Evolutionary conservation across 345 rosid species (phyloP).

Genomic region (Reutealis trisperma): DNA sequence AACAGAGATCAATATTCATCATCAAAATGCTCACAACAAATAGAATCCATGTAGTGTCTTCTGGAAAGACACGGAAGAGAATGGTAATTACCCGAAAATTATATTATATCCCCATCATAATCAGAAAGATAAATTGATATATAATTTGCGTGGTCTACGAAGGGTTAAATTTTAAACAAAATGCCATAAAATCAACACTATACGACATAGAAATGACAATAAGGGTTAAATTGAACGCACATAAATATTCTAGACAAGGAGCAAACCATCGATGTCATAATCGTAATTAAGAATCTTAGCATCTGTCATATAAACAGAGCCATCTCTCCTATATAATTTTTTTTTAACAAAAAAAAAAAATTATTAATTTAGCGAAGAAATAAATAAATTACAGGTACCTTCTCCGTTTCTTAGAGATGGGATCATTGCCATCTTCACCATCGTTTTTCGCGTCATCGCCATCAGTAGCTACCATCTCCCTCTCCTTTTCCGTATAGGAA

Average conservation of each 20-base stretch:
- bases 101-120: too few relatives aligned
- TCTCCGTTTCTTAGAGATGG: slow-evolving; percentile 50
- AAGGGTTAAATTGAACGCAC: neutral
- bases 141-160: neutral
- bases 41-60: neutral
- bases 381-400: slow-evolving; percentile 35
- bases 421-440: slow-evolving; percentile 29
- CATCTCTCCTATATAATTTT: neutral
- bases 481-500: slow-evolving; percentile 9
- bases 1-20: neutral
- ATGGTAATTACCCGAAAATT: too few relatives aligned
- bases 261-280: neutral
- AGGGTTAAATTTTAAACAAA: too few relatives aligned
- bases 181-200: neutral
- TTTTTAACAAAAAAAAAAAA: neutral
- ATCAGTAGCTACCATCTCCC: neutral
- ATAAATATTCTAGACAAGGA: neutral
- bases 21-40: neutral
- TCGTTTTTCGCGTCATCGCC: slow-evolving; percentile 21
- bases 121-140: neutral
- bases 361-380: neutral
- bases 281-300: neutral
- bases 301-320: neutral
- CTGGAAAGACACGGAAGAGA: too few relatives aligned
- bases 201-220: neutral